These are phyloP conservation scores for Austroboletus eburneus DNA, from an alignment of 768 basidiomycete species.

Conservation along the genomic window DNA sequence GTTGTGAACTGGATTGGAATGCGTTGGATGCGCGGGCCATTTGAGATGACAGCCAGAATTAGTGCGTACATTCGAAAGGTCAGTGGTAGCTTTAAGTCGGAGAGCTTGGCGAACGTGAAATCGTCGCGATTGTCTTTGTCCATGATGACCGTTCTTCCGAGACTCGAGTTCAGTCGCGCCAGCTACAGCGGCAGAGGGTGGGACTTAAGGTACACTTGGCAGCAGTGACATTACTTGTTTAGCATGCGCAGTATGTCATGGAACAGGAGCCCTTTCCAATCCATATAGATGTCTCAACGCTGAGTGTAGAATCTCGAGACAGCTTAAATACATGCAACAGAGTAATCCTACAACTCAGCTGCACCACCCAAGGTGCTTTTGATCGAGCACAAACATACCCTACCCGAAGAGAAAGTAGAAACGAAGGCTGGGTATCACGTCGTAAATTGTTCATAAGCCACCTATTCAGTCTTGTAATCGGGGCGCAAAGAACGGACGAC, in stretches of 20 bases:
- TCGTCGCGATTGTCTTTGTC: slow-evolving; percentile 74
- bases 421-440: slow-evolving; percentile 9
- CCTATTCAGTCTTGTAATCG: slow-evolving; percentile 68
- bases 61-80: slow-evolving; percentile 74
- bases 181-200: too few relatives aligned
- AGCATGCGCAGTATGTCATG: too few relatives aligned
- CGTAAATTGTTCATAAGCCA: neutral
- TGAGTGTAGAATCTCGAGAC: too few relatives aligned
- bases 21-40: neutral
- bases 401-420: slow-evolving; percentile 7
- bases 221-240: too few relatives aligned
- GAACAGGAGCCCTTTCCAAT: slow-evolving; percentile 2
- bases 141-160: slow-evolving; percentile 31
- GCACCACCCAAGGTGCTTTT: slow-evolving; percentile 30
- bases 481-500: slow-evolving; percentile 85
- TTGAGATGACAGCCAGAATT: neutral
- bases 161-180: too few relatives aligned
- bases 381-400: slow-evolving; percentile 5
- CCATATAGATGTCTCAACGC: neutral
- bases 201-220: too few relatives aligned
- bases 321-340: slow-evolving; percentile 20
- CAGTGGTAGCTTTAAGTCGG: slow-evolving; percentile 82
- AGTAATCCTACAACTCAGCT: slow-evolving; percentile 8
- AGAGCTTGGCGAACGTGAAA: slow-evolving; percentile 88
- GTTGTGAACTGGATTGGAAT: slow-evolving; percentile 57